Evolutionary conservation across 495 filamentous ascomycete genomes (phyloP), one percentile per base, ranked within the genome.

Genomic region (Thozetella sp.): DNA sequence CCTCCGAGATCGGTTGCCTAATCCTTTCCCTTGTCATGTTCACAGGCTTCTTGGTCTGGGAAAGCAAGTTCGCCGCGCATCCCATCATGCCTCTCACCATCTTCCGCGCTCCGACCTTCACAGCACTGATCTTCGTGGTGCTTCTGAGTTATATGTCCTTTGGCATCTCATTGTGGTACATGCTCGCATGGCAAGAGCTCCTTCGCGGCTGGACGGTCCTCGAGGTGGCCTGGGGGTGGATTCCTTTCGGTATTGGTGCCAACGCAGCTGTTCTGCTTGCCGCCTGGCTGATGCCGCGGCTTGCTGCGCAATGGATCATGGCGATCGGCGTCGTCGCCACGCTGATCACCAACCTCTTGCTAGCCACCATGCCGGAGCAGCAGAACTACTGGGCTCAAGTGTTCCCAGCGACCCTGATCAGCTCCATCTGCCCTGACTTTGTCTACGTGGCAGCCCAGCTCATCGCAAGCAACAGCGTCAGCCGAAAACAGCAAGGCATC

Each of bases 381-480:
- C 78, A 83, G 60, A 70, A 60, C 2, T 84, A 83, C 67, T 84
- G 81, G 81, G 70, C 76, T 0, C 77, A 79, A 50, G 64, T 79
- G 0, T 85, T 85, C 59, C 80, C 79, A 0, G 80, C 78, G 4
- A 72, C 73, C 4, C 54, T 83, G 2, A 60, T 84, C 2, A 69
- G 75, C 52, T 65, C 73, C 0, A 74, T 83, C 43, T 80, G 76
- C 62, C 79, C 80, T 0, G 82, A 85, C 61, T 73, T 85, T 2
- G 74, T 81, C 25, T 82, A 76, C 53, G 80, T 77, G 0, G 80
- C 78, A 11, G 78, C 76, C 0, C 80, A 84, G 55, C 83, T 85
- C 50, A 83, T 85, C 57, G 81, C 80, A 4, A 83, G 79, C 52
- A 84, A 84, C 55, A 72, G 70, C 0, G 81, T 84, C 12, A 69